A percentile compares a stretch with the other conserved stretches of the same genome.
phyloP scores from a whole-genome alignment of 1,284 basidiomycete genomes.

The Bjerkandera adusta region DNA sequence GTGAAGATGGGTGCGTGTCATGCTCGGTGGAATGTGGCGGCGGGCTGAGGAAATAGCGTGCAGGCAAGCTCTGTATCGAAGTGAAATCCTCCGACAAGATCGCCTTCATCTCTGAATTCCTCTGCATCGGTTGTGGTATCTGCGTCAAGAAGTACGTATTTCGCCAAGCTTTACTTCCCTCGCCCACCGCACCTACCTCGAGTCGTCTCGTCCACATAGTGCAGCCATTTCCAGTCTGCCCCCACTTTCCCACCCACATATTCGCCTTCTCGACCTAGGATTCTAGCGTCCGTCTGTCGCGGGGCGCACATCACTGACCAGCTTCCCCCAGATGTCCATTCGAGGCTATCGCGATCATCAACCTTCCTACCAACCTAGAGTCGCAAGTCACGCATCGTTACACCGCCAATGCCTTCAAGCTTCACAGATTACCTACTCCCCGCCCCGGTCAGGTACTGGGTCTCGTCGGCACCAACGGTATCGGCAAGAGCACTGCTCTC shows the following conservation, averaged over 20 bases:
- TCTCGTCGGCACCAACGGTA: constrained; percentile 97
- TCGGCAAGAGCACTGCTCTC: constrained; percentile 94
- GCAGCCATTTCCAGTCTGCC: no score
- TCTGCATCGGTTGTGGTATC: constrained; percentile 97
- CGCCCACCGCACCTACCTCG: constrained; percentile 8
- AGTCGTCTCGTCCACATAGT: not conserved
- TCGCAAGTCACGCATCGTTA: constrained; percentile 96
- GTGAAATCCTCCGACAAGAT: constrained; percentile 94
- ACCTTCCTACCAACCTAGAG: constrained; percentile 93
- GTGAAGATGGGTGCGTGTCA: constrained; percentile 87
- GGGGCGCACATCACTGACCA: no score
- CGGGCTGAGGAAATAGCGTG: no score
- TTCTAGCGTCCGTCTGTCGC: no score
- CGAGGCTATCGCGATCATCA: constrained; percentile 96
- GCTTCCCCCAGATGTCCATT: constrained; percentile 88
- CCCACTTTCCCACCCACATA: no score
- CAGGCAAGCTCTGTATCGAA: constrained; percentile 96
- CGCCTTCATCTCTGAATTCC: constrained; percentile 94
- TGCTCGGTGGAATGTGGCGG: no score
- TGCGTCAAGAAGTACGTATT: constrained; percentile 92
- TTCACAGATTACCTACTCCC: constrained; percentile 93
- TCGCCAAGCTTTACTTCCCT: constrained; percentile 3
- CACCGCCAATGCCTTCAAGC: constrained; percentile 96
- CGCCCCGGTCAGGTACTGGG: constrained; percentile 95
- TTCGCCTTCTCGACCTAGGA: no score